Base-by-base conservation (phyloP, 331 rosid genomes). In the Stylosanthes scabra region DNA sequence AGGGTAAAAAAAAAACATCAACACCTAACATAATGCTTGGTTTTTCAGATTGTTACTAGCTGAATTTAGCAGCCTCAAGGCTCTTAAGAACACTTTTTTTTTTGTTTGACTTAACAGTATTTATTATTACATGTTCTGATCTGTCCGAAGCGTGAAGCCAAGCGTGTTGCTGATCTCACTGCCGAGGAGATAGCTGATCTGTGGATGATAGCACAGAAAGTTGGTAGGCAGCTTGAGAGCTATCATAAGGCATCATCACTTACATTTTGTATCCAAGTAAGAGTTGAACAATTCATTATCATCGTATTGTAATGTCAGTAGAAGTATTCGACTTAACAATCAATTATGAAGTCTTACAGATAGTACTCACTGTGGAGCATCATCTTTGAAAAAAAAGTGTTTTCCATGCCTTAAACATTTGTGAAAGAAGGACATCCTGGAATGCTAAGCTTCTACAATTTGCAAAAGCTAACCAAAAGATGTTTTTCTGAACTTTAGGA, bases 71-170 rank as follows among this genome's bases (percentile, higher is more conserved):
- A 52, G 58, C 11, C 58, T 50, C 4, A 52, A 15, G 29, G 6
- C 59, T 56, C 10, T 55, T 12, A 28, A n/a, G n/a, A n/a, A n/a
- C n/a, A n/a, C n/a, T n/a, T n/a, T n/a, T 60, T 34, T 55, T 9
- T 51, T 70, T 9, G 34, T 29, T 84, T 81, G 79, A 76, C 96
- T 93, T 93, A 80, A 91, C 92, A 34, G 13, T 61, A 81, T 72
- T 51, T 72, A 34, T 51, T 72, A 34, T 3, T 34, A 91, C 97
- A 94, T 69, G 97, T 94, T 72, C 96, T 94, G 34, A 71, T 94
- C 60, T 86, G 91, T 82, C 94, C 98, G 27, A 91, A 88, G 88
- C 97, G 95, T 9, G 91, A 91, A 83, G 95, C 83, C 75, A 90
- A 93, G 70, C 98, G 97, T 44, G 87, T 93, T 55, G 83, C 78